Evolutionary conservation across 2,329 filamentous ascomycete species (phyloP), one percentile per base, ranked within the genome.

Genomic region (Colletotrichum tamarilloi): DNA sequence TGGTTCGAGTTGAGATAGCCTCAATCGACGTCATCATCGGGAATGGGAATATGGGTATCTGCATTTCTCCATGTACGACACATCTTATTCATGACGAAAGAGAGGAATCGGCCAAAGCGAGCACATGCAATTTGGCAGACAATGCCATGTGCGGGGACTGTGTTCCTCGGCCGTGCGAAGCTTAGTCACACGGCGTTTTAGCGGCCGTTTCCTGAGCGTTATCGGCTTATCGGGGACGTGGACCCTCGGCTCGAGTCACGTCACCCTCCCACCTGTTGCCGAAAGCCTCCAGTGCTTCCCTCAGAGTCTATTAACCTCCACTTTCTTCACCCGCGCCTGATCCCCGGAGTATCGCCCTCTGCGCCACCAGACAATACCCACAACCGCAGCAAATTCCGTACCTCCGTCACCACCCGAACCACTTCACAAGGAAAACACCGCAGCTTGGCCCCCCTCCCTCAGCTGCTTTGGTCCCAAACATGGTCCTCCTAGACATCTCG

Each of bases 211-310:
- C 60, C 26, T 30, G n/a, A 52, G 42, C 67, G 60, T 66, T 71
- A 66, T 73, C 71, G 60, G 56, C 60, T 66, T 66, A 73, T 73
- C 71, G 67, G 19, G 42, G 42, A 49, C 19, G 4, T 9, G 42
- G 49, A 62, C 71, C 71, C 71, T 71, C 71, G 71, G 62, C 56
- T 70, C 32, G 19, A 62, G 55, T 65, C 67, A 73, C 70, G 67
- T 73, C 70, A 73, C 67, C 60, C 5, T 38, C 46, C 58, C 24
- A 58, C 60, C 38, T 26, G 22, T 56, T 60, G 60, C 66, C 53
- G 65, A 53, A n/a, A 42, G n/a, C 58, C 58, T 62, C 35, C 58
- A 64, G 22, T 35, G 52, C 30, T 24, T 55, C 22, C 28, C 42
- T 38, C 24, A 42, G 16, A 24, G 22, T 12, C 57, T 14, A 24